Evolutionary conservation across 2,329 filamentous ascomycete genomes (phyloP).

Genomic region (Penicillium sp.): DNA sequence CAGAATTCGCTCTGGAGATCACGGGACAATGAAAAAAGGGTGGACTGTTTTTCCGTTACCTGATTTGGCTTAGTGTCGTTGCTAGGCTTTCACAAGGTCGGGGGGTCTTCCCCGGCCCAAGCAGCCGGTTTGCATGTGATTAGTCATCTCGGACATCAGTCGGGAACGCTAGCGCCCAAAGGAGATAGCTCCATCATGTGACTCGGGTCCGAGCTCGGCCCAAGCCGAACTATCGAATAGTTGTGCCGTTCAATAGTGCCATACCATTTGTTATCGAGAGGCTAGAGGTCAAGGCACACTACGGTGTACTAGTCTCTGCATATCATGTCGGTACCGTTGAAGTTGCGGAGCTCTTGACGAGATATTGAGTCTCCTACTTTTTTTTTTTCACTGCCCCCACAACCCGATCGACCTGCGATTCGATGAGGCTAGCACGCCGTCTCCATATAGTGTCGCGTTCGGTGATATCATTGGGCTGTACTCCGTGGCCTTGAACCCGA

Average conservation of each 20-base stretch:
- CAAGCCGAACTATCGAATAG: constrained; percentile 11
- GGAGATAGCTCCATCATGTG: constrained; percentile 9
- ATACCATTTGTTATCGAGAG: neutral
- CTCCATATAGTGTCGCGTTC: constrained; percentile 5
- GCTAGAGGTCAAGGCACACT: neutral
- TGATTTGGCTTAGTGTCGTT: constrained; percentile 22
- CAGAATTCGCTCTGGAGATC: constrained; percentile 18
- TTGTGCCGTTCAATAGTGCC: neutral
- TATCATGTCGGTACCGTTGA: neutral
- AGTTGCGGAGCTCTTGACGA: constrained; percentile 7
- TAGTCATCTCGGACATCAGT: constrained; percentile 6
- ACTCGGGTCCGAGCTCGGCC: constrained; percentile 10
- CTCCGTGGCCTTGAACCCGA: neutral
- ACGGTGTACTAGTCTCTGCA: neutral
- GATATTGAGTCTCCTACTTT: constrained; percentile 10
- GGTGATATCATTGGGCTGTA: constrained; percentile 9
- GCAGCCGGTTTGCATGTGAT: neutral
- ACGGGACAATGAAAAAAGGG: constrained; percentile 27
- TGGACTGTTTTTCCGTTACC: constrained; percentile 18
- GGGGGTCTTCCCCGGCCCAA: constrained; percentile 7
- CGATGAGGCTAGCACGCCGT: constrained; percentile 9
- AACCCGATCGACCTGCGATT: constrained; percentile 17
- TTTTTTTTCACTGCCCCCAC: constrained; percentile 14
- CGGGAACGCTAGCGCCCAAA: constrained; percentile 10
- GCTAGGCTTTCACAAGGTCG: neutral